Conservation (phyloP, 2,329 filamentous ascomycete species). For the Apiospora arundinis region DNA sequence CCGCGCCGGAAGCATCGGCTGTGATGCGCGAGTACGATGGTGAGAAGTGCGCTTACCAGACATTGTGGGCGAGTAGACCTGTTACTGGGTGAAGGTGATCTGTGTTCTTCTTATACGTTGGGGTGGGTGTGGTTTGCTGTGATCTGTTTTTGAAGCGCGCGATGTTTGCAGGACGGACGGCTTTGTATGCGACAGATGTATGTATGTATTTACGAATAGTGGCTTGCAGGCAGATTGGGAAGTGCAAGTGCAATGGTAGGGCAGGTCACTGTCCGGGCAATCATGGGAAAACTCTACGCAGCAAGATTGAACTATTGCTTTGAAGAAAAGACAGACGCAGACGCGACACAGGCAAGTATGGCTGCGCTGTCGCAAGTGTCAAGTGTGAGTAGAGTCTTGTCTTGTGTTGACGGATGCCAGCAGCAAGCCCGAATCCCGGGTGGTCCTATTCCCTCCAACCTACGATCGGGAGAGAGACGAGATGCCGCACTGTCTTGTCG, state of each 20-base stretch:
- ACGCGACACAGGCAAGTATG: slow-evolving; percentile 1
- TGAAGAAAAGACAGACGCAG: neutral
- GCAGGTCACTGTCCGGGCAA: slow-evolving; percentile 23
- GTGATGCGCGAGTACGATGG: slow-evolving; percentile 27
- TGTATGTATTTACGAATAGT: slow-evolving; percentile 21
- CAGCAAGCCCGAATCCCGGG: neutral
- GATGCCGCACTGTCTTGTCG: neutral
- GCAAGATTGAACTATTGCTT: slow-evolving; percentile 24
- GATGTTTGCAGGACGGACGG: slow-evolving; percentile 16
- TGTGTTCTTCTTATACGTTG: slow-evolving; percentile 11
- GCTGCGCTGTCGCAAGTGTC: neutral
- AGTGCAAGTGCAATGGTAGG: slow-evolving; percentile 12
- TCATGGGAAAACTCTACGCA: slow-evolving; percentile 24
- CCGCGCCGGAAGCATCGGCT: slow-evolving; percentile 10
- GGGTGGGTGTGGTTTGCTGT: neutral
- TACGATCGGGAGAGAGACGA: slow-evolving; percentile 3
- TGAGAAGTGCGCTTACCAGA: slow-evolving; percentile 42
- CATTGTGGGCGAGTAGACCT: slow-evolving; percentile 32
- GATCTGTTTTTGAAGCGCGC: neutral
- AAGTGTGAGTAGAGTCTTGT: neutral
- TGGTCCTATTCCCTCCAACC: slow-evolving; percentile 15
- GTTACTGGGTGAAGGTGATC: neutral
- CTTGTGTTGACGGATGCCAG: neutral
- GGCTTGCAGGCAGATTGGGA: slow-evolving; percentile 14
- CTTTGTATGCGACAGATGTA: slow-evolving; percentile 21